Evolutionary conservation across 1,139 yeast genomes (phyloP).

Genomic region (Saccharomyces hybrid): DNA sequence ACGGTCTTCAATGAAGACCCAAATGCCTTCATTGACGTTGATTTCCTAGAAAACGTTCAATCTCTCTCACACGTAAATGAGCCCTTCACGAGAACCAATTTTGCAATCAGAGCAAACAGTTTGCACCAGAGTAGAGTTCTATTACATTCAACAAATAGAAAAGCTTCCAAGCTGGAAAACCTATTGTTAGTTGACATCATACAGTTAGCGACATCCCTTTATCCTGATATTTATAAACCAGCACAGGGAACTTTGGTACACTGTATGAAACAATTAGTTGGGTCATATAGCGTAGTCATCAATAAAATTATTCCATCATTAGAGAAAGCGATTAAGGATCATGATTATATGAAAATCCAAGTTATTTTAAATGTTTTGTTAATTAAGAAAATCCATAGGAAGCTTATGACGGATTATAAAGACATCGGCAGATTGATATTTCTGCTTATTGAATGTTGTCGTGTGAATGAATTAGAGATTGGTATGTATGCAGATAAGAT

Average conservation of each 20-base stretch:
- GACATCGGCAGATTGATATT: slow-evolving; percentile 43
- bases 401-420: slow-evolving; percentile 50
- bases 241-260: slow-evolving; percentile 68
- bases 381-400: slow-evolving; percentile 46
- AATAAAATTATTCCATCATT: slow-evolving; percentile 38
- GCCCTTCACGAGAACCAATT: slow-evolving; percentile 70
- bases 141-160: slow-evolving; percentile 68
- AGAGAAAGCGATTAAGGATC: slow-evolving; percentile 44
- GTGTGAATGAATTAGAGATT: slow-evolving; percentile 51
- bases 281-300: slow-evolving; percentile 53
- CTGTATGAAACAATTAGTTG: slow-evolving; percentile 65
- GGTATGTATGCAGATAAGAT: slow-evolving; percentile 45
- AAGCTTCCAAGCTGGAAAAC: slow-evolving; percentile 62
- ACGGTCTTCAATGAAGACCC: slow-evolving; percentile 53
- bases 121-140: slow-evolving; percentile 72
- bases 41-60: slow-evolving; percentile 42
- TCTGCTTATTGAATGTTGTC: slow-evolving; percentile 49
- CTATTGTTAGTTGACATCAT: slow-evolving; percentile 63
- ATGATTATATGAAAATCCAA: slow-evolving; percentile 53
- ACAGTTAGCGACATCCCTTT: slow-evolving; percentile 59
- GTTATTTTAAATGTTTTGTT: slow-evolving; percentile 58
- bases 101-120: slow-evolving; percentile 70
- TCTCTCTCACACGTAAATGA: slow-evolving; percentile 41
- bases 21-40: slow-evolving; percentile 39
- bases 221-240: slow-evolving; percentile 58